Evolutionary conservation across 163 green algal species (phyloP), one percentile per base, ranked within the genome.

Genomic region (Prototheca wickerhamii): DNA sequence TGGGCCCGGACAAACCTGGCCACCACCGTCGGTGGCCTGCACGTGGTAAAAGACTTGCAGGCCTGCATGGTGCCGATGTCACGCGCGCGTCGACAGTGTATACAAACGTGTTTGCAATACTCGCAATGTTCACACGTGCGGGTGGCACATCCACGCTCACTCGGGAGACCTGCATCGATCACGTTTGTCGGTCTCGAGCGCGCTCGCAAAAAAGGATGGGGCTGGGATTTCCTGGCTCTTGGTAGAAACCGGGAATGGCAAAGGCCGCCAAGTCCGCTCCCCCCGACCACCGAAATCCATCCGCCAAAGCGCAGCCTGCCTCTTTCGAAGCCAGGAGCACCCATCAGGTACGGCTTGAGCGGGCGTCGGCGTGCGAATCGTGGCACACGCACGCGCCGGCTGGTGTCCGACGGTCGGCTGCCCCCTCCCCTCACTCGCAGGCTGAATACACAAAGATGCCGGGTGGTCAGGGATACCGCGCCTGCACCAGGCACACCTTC

Each of bases 401-500:
- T 23, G 40, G 12, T 49, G 12, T 23, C 40, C 12, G 12, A 10
- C 12, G 40, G 10, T 49, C 12, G 40, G 40, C 15, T 15, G 12
- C 40, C 40, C 10, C 40, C 40, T 15, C 40, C 46, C 46, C 18
- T 25, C 46, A 12, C 46, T 18, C 46, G 6, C 10, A 46, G 21
- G 54, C 20, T 46, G 33, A 26, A 46, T 42, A 51, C 46, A 59
- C 5, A 49, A 67, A 46, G 17, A 91, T 91, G 84, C 82, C 82
- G 40, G 84, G 66, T 52, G 82, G 82, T 50, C 74, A 85, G 65
- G 84, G 84, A 64, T 79, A 82, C 32, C 84, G 91, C 64, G 74
- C 78, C 28, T 73, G 88, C 53, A 97, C 91, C 56, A 72, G 91
- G 42, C 76, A 97, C 61, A 57, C 18, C 23, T 72, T 72, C 40